A percentile compares a stretch with the other conserved stretches of the same genome.
phyloP scores from a whole-genome alignment of 2,329 filamentous ascomycete species.

The Didymellaceae sp. region DNA sequence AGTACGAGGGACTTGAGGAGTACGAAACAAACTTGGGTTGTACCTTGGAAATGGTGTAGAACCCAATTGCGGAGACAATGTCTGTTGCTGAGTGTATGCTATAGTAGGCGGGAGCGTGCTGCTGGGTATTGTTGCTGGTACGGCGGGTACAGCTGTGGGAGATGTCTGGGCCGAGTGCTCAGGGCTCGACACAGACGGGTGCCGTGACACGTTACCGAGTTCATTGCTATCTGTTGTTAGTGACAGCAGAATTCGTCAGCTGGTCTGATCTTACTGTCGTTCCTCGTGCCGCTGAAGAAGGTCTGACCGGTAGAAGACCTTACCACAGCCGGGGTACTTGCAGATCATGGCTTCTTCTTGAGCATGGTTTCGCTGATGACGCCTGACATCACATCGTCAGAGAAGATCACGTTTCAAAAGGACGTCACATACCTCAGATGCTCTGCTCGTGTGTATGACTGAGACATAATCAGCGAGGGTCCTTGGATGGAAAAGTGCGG shows the following conservation, averaged over 20 bases:
- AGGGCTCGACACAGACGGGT: constrained; percentile 32
- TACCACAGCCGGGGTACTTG: constrained; percentile 50
- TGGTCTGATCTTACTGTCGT: constrained; percentile 49
- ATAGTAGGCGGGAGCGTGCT: constrained; percentile 24
- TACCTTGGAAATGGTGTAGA: constrained; percentile 44
- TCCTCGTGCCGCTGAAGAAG: constrained; percentile 54
- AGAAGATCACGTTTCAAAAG: neutral
- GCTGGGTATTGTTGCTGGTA: constrained; percentile 21
- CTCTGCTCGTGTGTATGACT: constrained; percentile 57
- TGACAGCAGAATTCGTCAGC: neutral
- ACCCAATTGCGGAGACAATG: constrained; percentile 36
- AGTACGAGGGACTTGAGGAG: constrained; percentile 46
- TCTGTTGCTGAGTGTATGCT: constrained; percentile 25
- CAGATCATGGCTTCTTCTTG: constrained; percentile 51
- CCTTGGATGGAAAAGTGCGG: neutral
- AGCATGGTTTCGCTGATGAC: constrained; percentile 56
- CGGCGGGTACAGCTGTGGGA: constrained; percentile 22
- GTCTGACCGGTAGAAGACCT: constrained; percentile 54
- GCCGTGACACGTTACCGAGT: constrained; percentile 31
- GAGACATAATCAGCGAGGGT: constrained; percentile 25
- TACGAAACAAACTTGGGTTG: constrained; percentile 46
- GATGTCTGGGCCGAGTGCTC: constrained; percentile 31
- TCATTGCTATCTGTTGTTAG: constrained; percentile 39
- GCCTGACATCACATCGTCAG: constrained; percentile 36
- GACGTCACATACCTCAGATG: constrained; percentile 50